Percentiles rank a stretch among this genome's conserved stretches.
Evolutionary conservation across 2,329 filamentous ascomycete genomes (phyloP).

Genomic region (Penicillium expansum): DNA sequence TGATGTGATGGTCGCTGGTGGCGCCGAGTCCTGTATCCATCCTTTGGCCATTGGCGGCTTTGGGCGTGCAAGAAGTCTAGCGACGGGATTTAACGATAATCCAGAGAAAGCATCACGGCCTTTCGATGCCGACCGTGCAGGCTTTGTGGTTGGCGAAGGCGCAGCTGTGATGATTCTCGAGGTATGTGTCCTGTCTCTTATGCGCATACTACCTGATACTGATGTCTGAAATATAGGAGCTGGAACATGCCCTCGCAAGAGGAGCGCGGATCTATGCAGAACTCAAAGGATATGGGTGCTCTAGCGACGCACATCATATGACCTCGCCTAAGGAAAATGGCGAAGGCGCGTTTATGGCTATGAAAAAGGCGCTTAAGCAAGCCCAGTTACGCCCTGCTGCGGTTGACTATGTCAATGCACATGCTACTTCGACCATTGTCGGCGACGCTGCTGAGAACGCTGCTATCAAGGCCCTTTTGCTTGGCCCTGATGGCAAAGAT

Average conservation of each 20-base stretch:
- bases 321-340: slow-evolving; percentile 85
- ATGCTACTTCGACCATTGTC: slow-evolving; percentile 82
- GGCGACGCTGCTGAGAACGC: slow-evolving; percentile 85
- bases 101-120: slow-evolving; percentile 74
- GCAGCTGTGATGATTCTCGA: slow-evolving; percentile 85
- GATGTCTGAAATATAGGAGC: slow-evolving; percentile 52
- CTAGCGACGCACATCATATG: slow-evolving; percentile 88
- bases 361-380: slow-evolving; percentile 76
- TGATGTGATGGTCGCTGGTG: slow-evolving; percentile 93
- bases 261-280: slow-evolving; percentile 86
- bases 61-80: slow-evolving; percentile 78
- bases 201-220: background rate
- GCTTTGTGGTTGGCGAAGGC: slow-evolving; percentile 92
- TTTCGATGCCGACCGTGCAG: slow-evolving; percentile 75
- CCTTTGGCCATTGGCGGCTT: slow-evolving; percentile 91
- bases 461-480: slow-evolving; percentile 75
- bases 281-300: slow-evolving; percentile 82
- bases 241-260: slow-evolving; percentile 78
- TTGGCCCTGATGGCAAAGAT: slow-evolving; percentile 66
- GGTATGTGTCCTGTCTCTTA: slow-evolving; percentile 36
- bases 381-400: slow-evolving; percentile 65
- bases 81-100: slow-evolving; percentile 72
- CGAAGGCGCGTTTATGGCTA: slow-evolving; percentile 74
- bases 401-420: slow-evolving; percentile 92
- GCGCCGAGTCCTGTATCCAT: slow-evolving; percentile 92